phyloP scores from a whole-genome alignment of 805 yeast species.

The Scheffersomyces ergatensis region DNA sequence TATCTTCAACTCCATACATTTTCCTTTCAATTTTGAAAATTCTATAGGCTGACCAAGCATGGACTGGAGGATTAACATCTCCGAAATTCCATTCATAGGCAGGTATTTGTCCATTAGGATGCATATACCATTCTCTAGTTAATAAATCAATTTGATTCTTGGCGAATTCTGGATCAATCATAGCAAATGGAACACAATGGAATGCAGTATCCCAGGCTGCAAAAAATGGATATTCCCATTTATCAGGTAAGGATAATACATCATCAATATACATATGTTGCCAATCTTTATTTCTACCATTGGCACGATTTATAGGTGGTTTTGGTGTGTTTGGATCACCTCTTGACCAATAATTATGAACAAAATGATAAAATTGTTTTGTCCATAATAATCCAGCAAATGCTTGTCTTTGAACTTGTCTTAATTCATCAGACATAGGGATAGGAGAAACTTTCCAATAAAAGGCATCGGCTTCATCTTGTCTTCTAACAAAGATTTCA shows the following conservation, averaged over 20 bases:
- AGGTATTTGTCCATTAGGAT: slow-evolving; percentile 96
- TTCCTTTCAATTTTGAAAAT: slow-evolving; percentile 85
- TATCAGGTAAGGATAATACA: slow-evolving; percentile 85
- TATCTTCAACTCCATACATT: slow-evolving; percentile 77
- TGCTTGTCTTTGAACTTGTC: slow-evolving; percentile 88
- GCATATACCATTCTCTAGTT: slow-evolving; percentile 96
- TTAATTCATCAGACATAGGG: slow-evolving; percentile 75
- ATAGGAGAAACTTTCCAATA: slow-evolving; percentile 86
- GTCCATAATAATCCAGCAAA: slow-evolving; percentile 94
- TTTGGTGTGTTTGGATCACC: slow-evolving; percentile 79
- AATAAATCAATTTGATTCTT: slow-evolving; percentile 81
- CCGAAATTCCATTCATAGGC: slow-evolving; percentile 96
- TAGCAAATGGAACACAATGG: slow-evolving; percentile 89
- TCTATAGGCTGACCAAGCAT: slow-evolving; percentile 92
- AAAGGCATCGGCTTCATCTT: slow-evolving; percentile 88
- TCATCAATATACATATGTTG: slow-evolving; percentile 85
- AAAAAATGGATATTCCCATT: slow-evolving; percentile 94
- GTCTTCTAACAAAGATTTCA: slow-evolving; percentile 61
- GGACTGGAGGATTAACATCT: slow-evolving; percentile 97
- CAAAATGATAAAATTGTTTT: slow-evolving; percentile 84
- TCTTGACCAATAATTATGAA: slow-evolving; percentile 80
- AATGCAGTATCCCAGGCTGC: slow-evolving; percentile 98
- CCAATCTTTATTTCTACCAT: slow-evolving; percentile 89
- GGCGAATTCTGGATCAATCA: slow-evolving; percentile 91
- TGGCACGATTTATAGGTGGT: slow-evolving; percentile 78